These are phyloP conservation scores for Sphagnum fallax DNA, from an alignment of 228 moss, liverwort and hornwort species.

Conservation along the genomic window DNA sequence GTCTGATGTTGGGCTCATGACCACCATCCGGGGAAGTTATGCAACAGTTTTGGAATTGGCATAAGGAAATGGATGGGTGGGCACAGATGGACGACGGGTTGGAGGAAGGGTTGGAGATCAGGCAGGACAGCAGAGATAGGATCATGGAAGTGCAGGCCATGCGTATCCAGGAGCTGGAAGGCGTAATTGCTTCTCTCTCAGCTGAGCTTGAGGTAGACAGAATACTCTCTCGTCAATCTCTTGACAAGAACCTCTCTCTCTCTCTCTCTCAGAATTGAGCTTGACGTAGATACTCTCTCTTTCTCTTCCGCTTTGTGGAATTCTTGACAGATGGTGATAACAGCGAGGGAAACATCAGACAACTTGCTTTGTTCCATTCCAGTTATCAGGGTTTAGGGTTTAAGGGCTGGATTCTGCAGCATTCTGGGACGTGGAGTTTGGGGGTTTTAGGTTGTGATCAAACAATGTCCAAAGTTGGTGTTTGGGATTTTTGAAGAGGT, in stretches of 20 bases:
- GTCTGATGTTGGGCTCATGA: too few species aligned
- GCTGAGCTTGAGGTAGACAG: constrained; percentile 32
- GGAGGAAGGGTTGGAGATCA: too few species aligned
- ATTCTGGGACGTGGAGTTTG: background rate
- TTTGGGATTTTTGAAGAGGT: background rate
- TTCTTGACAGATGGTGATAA: background rate
- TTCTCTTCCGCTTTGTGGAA: background rate
- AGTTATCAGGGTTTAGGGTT: constrained; percentile 11
- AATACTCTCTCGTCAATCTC: too few species aligned
- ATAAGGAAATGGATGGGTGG: too few species aligned
- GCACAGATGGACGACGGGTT: too few species aligned
- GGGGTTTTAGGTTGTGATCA: background rate
- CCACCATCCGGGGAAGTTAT: too few species aligned
- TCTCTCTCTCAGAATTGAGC: too few species aligned
- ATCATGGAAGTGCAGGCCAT: background rate
- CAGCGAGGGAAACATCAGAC: background rate
- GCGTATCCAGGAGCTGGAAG: constrained; percentile 48
- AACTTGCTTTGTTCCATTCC: background rate
- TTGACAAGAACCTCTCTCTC: too few species aligned
- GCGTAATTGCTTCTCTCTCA: constrained; percentile 26
- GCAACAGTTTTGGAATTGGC: too few species aligned
- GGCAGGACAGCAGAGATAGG: background rate
- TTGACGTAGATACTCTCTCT: background rate
- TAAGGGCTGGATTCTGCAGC: background rate
- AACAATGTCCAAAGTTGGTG: background rate